Evolutionary conservation across 768 basidiomycete genomes (phyloP).

Genomic region (Gloeophyllum trabeum): DNA sequence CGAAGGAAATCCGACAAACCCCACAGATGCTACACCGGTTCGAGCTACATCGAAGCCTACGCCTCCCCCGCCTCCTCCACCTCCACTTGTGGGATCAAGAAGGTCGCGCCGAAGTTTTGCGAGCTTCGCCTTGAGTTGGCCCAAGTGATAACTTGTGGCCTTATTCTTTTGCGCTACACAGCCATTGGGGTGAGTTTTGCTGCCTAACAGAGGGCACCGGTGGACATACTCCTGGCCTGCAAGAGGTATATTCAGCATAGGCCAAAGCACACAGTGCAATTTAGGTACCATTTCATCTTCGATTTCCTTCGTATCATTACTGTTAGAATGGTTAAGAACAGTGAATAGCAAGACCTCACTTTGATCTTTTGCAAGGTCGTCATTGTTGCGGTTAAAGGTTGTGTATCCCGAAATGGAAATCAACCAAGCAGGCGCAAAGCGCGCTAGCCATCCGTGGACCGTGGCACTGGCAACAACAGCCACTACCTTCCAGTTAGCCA

Average conservation of each 20-base stretch:
- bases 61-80: slow-evolving; percentile 83
- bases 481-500: too few relatives aligned
- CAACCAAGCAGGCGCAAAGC: too few relatives aligned
- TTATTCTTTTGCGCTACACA: slow-evolving; percentile 86
- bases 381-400: slow-evolving; percentile 31
- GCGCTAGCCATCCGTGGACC: too few relatives aligned
- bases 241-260: slow-evolving; percentile 14
- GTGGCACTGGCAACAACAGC: too few relatives aligned
- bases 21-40: slow-evolving; percentile 95
- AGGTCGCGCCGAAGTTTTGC: slow-evolving; percentile 95
- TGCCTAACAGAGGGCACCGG: slow-evolving; percentile 7
- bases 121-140: slow-evolving; percentile 96
- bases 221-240: slow-evolving; percentile 68
- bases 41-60: slow-evolving; percentile 96
- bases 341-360: slow-evolving; percentile 22
- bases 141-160: slow-evolving; percentile 92
- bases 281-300: slow-evolving; percentile 90
- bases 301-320: slow-evolving; percentile 49
- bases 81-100: slow-evolving; percentile 61
- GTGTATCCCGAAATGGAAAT: neutral
- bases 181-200: neutral
- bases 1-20: slow-evolving; percentile 88
- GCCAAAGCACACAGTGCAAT: slow-evolving; percentile 6
- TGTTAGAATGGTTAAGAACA: slow-evolving; percentile 10
- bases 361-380: slow-evolving; percentile 90